Percentiles rank a stretch among this genome's conserved stretches.
Evolutionary conservation across 495 filamentous ascomycete species (phyloP).

Genomic region (Penicillium soppii): DNA sequence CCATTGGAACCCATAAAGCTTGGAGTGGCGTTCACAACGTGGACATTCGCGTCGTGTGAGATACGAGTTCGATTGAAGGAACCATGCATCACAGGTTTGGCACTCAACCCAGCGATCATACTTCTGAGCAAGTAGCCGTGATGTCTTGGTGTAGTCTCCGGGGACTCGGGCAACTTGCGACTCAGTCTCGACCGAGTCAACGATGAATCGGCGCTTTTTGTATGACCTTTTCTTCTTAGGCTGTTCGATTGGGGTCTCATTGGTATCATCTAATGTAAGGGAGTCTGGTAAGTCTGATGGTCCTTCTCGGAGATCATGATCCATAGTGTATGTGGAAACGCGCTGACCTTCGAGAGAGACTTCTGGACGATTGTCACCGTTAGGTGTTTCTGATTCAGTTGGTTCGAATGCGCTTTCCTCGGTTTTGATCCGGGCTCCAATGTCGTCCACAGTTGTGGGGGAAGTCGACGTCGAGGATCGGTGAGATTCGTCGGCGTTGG

Average conservation of each 20-base stretch:
- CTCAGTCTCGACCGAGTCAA: constrained; percentile 46
- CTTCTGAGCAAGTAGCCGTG: constrained; percentile 66
- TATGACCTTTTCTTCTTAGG: constrained; percentile 20
- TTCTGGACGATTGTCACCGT: neutral
- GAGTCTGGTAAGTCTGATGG: constrained; percentile 19
- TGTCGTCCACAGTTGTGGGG: constrained; percentile 38
- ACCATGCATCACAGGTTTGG: constrained; percentile 73
- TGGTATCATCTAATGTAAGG: constrained; percentile 25
- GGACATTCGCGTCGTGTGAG: constrained; percentile 81
- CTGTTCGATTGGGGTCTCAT: constrained; percentile 14
- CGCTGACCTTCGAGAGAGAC: constrained; percentile 11
- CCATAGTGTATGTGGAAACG: constrained; percentile 2
- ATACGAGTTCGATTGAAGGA: constrained; percentile 86
- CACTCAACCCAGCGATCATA: constrained; percentile 85
- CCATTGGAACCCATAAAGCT: constrained; percentile 93
- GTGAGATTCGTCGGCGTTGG: constrained; percentile 35
- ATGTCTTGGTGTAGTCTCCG: constrained; percentile 77
- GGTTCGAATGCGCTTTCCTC: constrained; percentile 19
- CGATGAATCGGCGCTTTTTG: constrained; percentile 27
- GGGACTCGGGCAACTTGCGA: constrained; percentile 53
- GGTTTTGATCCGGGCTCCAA: constrained; percentile 23
- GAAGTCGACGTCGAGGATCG: constrained; percentile 38
- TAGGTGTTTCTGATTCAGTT: constrained; percentile 1
- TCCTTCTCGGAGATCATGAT: constrained; percentile 14
- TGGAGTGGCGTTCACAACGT: constrained; percentile 92